Conservation (phyloP, 2,329 filamentous ascomycete species). For the Pestalotiopsis fici region DNA sequence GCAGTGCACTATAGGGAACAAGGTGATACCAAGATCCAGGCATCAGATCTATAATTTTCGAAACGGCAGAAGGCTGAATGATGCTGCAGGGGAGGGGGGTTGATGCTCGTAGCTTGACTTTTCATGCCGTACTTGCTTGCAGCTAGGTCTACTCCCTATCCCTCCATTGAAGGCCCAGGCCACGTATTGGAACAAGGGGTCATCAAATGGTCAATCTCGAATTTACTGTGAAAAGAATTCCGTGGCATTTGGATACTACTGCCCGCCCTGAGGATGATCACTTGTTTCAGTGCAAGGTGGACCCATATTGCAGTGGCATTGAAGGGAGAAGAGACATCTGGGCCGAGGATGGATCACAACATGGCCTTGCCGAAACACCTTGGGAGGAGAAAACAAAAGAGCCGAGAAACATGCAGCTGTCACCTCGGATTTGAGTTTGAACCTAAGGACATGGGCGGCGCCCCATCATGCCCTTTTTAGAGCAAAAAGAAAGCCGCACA, state of each 20-base stretch:
- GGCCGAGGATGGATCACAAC: background rate
- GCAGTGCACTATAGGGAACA: background rate
- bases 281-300: background rate
- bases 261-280: background rate
- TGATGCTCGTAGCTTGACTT: too few relatives aligned
- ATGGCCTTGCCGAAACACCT: background rate
- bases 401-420: background rate
- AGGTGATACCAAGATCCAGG: background rate
- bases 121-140: too few relatives aligned
- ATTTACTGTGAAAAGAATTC: background rate
- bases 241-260: background rate
- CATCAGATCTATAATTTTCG: background rate
- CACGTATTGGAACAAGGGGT: background rate
- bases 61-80: background rate
- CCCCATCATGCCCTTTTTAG: background rate
- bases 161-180: background rate
- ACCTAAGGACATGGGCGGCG: background rate
- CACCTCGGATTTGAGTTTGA: background rate
- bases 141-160: too few relatives aligned
- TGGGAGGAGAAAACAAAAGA: background rate
- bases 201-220: background rate
- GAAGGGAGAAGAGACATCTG: background rate
- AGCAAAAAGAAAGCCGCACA: too few relatives aligned
- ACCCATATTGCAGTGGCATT: background rate
- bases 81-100: background rate